Evolutionary conservation across 1,139 yeast genomes (phyloP).

Genomic region (Diutina sp.): DNA sequence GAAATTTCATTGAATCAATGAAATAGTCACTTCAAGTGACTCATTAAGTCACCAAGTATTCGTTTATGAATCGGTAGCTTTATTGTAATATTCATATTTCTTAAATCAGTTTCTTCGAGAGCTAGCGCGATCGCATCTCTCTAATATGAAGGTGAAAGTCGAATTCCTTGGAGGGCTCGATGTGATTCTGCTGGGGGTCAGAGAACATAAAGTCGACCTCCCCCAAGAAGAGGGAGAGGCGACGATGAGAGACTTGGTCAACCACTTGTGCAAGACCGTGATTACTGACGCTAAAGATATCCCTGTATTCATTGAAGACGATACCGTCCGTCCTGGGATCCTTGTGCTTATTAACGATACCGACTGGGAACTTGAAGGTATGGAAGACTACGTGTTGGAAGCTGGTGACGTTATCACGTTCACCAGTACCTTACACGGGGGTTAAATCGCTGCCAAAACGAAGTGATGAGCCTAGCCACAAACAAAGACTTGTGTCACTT

Average conservation of each 20-base stretch:
- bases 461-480: neutral
- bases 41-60: too few species aligned
- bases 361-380: constrained; percentile 95
- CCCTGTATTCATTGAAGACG: constrained; percentile 75
- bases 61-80: too few species aligned
- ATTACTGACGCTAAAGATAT: constrained; percentile 51
- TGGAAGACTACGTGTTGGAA: constrained; percentile 65
- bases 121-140: neutral
- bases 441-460: constrained; percentile 21
- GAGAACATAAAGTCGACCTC: constrained; percentile 33
- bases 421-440: constrained; percentile 93
- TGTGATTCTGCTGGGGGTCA: constrained; percentile 41
- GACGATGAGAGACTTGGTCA: constrained; percentile 45
- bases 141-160: constrained; percentile 7
- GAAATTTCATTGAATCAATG: too few species aligned
- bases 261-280: constrained; percentile 39
- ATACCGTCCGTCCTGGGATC: constrained; percentile 76
- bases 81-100: too few species aligned
- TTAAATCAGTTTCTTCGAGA: neutral
- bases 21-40: too few species aligned
- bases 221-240: constrained; percentile 30
- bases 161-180: constrained; percentile 52
- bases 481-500: too few species aligned
- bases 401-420: constrained; percentile 71
- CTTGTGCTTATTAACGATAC: constrained; percentile 85